A percentile compares a stretch with the other conserved stretches of the same genome.
Evolutionary conservation across 306 rosid genomes (phyloP).

Genomic region (Trichosanthes truncata): DNA sequence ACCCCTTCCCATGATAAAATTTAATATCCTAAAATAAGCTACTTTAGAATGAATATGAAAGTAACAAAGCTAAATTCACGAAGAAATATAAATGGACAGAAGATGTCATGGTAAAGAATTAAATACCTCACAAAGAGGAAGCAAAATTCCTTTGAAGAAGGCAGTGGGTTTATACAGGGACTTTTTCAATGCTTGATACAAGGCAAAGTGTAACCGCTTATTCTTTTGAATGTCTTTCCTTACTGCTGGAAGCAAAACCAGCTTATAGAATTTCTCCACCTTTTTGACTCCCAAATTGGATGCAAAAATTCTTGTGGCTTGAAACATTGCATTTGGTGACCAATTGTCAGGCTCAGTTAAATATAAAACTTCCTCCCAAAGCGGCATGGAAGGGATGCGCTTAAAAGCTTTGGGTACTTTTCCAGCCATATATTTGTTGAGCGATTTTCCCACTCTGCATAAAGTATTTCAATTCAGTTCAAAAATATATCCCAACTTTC

Average conservation of each 20-base stretch:
- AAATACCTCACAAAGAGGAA: conserved; percentile 83
- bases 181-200: conserved; percentile 79
- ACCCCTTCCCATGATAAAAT: neutral
- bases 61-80: no score
- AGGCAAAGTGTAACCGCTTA: conserved; percentile 72
- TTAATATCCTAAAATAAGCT: neutral
- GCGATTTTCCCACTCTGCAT: conserved; percentile 59
- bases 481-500: neutral
- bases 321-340: conserved; percentile 89
- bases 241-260: conserved; percentile 81
- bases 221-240: conserved; percentile 76
- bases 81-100: neutral
- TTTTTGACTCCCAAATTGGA: conserved; percentile 64
- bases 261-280: conserved; percentile 74
- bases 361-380: conserved; percentile 77
- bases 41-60: neutral
- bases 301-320: conserved; percentile 76
- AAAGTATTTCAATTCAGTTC: neutral
- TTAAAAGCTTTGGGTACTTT: conserved; percentile 76
- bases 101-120: neutral
- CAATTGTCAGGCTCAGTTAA: conserved; percentile 84
- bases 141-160: conserved; percentile 71
- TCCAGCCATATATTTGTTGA: conserved; percentile 58
- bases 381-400: conserved; percentile 53
- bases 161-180: conserved; percentile 86